A percentile compares a stretch with the other conserved stretches of the same genome.
Conservation (phyloP, 83 land plant genomes). For the Picea abies region DNA sequence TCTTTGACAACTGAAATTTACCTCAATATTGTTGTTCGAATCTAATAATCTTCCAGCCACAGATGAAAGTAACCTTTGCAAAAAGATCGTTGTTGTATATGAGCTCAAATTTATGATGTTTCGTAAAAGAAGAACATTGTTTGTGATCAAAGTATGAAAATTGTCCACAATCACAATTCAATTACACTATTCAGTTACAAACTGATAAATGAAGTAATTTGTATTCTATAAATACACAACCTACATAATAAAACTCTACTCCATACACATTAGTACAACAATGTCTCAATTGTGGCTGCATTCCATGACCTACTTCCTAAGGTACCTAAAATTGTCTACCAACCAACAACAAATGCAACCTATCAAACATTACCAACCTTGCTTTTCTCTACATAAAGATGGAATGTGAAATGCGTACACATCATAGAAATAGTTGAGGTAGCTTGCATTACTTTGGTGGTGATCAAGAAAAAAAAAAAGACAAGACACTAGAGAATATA, state of each 20-base stretch:
- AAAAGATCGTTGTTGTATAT: conserved; percentile 66
- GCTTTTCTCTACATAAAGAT: neutral
- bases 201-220: neutral
- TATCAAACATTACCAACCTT: neutral
- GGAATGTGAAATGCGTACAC: neutral
- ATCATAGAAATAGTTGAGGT: neutral
- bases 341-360: neutral
- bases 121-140: conserved; percentile 73
- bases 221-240: neutral
- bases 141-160: conserved; percentile 24
- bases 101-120: conserved; percentile 61
- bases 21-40: conserved; percentile 28
- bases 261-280: neutral
- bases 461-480: neutral
- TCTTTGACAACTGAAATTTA: conserved; percentile 18
- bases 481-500: neutral
- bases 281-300: neutral
- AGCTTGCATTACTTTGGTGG: neutral
- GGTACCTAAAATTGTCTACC: neutral
- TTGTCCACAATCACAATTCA: neutral
- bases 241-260: neutral
- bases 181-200: neutral
- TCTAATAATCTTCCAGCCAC: neutral
- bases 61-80: neutral
- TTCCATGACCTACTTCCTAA: neutral